phyloP scores from a whole-genome alignment of 2,329 filamentous ascomycete species.

The Xylariomycetidae sp. region DNA sequence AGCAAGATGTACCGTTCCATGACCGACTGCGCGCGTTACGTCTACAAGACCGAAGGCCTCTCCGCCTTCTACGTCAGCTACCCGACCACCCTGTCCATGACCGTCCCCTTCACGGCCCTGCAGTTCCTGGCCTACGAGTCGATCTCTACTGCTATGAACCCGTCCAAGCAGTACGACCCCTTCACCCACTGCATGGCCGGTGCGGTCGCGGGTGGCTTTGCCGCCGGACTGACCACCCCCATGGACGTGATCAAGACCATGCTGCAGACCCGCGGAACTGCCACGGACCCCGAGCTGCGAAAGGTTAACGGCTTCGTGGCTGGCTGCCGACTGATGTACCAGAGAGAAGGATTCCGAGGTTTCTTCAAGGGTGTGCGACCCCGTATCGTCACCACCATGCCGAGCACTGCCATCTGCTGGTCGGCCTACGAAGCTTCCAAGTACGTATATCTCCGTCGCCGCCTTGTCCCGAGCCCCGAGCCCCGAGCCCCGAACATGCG shows the following conservation, averaged over 20 bases:
- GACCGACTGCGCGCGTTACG: conserved; percentile 76
- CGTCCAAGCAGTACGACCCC: conserved; percentile 78
- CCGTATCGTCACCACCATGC: conserved; percentile 92
- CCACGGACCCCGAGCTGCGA: conserved; percentile 71
- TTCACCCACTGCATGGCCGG: conserved; percentile 90
- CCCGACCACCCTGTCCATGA: conserved; percentile 96
- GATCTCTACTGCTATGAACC: conserved; percentile 89
- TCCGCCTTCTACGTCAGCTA: conserved; percentile 97
- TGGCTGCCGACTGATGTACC: conserved; percentile 74
- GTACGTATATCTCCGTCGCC: conserved; percentile 35
- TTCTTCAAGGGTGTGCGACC: conserved; percentile 94
- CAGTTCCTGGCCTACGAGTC: conserved; percentile 98
- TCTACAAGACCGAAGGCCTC: conserved; percentile 83
- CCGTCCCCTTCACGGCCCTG: conserved; percentile 91
- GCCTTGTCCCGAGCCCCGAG: background rate
- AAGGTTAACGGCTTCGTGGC: conserved; percentile 77
- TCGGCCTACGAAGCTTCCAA: conserved; percentile 66
- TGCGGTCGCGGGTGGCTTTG: conserved; percentile 86
- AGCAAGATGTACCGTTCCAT: conserved; percentile 78
- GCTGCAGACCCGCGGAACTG: conserved; percentile 84
- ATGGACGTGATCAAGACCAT: conserved; percentile 98
- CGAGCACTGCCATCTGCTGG: conserved; percentile 99
- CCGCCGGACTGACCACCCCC: conserved; percentile 88
- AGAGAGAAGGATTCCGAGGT: conserved; percentile 74
- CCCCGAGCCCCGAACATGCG: too few relatives aligned